These are phyloP conservation scores for Soucietia sequanensis DNA, from an alignment of 805 yeast species.

Conservation along the genomic window DNA sequence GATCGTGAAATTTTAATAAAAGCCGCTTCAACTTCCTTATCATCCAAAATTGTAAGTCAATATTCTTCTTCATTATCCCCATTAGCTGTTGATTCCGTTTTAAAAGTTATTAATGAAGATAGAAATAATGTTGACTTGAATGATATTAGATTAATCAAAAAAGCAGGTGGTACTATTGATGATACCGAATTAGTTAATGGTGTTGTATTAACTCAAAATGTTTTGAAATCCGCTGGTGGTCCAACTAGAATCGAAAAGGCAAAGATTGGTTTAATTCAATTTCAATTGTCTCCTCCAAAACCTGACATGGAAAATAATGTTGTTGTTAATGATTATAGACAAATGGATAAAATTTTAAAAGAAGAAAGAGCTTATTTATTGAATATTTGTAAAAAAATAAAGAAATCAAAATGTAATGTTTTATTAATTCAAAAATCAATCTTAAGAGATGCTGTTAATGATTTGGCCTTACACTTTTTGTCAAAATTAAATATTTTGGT, in stretches of 20 bases:
- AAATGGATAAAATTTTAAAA: constrained; percentile 97
- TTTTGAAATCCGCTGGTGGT: constrained; percentile 88
- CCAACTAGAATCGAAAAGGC: constrained; percentile 96
- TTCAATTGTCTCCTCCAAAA: constrained; percentile 93
- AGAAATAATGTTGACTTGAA: constrained; percentile 75
- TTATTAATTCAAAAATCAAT: constrained; percentile 89
- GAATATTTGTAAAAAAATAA: constrained; percentile 93
- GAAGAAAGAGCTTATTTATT: constrained; percentile 96
- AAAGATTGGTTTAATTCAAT: constrained; percentile 82
- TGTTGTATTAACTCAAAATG: constrained; percentile 89
- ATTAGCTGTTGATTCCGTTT: constrained; percentile 89
- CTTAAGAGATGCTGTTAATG: constrained; percentile 91
- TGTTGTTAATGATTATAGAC: constrained; percentile 96
- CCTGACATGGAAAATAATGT: constrained; percentile 98
- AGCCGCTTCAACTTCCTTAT: constrained; percentile 93
- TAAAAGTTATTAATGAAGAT: constrained; percentile 64
- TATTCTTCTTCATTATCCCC: constrained; percentile 85
- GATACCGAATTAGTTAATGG: constrained; percentile 94
- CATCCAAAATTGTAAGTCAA: constrained; percentile 95
- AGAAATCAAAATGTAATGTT: constrained; percentile 95
- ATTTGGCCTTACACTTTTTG: constrained; percentile 89
- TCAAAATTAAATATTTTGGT: constrained; percentile 93
- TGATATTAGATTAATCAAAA: constrained; percentile 86
- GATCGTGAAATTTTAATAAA: constrained; percentile 83
- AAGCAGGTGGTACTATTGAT: constrained; percentile 96